phyloP scores from a whole-genome alignment of 164 flowering plant species.

The Kalanchoe fedtschenkoi region DNA sequence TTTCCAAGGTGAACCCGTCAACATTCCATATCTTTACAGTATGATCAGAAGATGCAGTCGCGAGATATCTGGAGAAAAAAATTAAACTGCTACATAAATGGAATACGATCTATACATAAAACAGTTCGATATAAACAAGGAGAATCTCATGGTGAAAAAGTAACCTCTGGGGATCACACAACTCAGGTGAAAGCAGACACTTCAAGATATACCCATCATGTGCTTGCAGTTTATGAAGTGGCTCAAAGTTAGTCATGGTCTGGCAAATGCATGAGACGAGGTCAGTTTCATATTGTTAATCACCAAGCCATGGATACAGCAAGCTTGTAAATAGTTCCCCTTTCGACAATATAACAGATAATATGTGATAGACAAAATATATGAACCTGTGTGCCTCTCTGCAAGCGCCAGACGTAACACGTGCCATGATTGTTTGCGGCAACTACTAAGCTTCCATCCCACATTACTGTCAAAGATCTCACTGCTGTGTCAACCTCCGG shows the following conservation, averaged over 20 bases:
- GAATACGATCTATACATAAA: neutral
- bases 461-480: slow-evolving; percentile 91
- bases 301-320: neutral
- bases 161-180: slow-evolving; percentile 74
- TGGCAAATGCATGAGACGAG: slow-evolving; percentile 15
- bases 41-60: slow-evolving; percentile 88
- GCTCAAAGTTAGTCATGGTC: slow-evolving; percentile 97
- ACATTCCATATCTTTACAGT: slow-evolving; percentile 99
- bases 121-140: neutral
- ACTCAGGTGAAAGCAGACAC: slow-evolving; percentile 86
- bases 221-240: slow-evolving; percentile 88
- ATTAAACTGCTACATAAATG: neutral
- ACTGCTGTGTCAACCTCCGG: slow-evolving; percentile 98
- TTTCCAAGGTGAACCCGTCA: slow-evolving; percentile 84
- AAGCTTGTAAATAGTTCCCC: neutral
- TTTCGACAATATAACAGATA: neutral
- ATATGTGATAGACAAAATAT: neutral
- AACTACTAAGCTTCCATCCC: slow-evolving; percentile 97
- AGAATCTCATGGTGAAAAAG: neutral
- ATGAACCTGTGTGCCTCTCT: slow-evolving; percentile 69
- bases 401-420: slow-evolving; percentile 94
- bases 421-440: slow-evolving; percentile 96
- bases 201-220: slow-evolving; percentile 83
- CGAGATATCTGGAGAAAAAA: slow-evolving; percentile 52
- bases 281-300: neutral